Conservation (phyloP, 345 rosid species). For the Syzygium aromaticum region DNA sequence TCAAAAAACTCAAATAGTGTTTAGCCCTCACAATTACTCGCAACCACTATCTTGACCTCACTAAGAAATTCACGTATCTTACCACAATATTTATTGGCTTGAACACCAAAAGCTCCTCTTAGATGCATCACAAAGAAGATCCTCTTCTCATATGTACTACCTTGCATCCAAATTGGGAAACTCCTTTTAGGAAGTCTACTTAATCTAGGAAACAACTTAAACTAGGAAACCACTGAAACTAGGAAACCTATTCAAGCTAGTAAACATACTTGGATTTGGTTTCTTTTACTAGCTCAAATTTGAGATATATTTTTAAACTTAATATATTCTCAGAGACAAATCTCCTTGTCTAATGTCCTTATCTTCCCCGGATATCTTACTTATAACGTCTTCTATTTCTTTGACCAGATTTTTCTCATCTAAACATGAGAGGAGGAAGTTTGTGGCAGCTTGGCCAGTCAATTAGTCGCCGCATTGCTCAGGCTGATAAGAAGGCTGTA, state of each 20-base stretch:
- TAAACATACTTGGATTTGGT: background rate
- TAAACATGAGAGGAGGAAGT: slow-evolving; percentile 85
- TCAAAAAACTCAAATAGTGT: background rate
- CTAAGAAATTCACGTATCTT: too few species aligned
- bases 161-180: background rate
- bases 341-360: background rate
- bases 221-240: background rate
- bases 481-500: slow-evolving; percentile 56
- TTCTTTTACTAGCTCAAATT: too few species aligned
- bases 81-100: background rate
- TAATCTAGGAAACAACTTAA: too few species aligned
- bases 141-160: background rate
- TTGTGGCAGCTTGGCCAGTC: slow-evolving; percentile 98
- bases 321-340: background rate
- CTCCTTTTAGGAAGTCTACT: background rate
- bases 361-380: background rate
- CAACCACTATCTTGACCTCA: background rate
- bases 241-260: background rate
- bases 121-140: background rate
- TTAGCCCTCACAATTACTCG: background rate
- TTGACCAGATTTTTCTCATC: slow-evolving; percentile 15
- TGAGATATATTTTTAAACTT: too few species aligned
- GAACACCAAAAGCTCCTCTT: background rate
- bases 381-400: background rate
- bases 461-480: slow-evolving; percentile 68